Conservation (phyloP, 257 asterid species). For the Gentiana dahurica region DNA sequence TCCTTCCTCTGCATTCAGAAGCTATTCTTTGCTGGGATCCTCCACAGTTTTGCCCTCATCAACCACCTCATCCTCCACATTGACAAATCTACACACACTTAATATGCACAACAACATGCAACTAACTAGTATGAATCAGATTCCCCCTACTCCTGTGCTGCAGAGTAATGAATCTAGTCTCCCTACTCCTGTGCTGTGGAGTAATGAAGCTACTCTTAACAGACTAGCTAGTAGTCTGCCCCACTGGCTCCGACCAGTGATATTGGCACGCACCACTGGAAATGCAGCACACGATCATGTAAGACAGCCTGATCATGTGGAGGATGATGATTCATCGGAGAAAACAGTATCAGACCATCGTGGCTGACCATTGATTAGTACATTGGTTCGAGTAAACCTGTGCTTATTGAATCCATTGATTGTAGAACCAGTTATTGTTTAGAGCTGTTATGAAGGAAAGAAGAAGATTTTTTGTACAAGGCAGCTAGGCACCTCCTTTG, state of each 20-base stretch:
- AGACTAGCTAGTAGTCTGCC: slow-evolving; percentile 34
- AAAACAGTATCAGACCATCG: too few relatives aligned
- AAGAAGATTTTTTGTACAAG: slow-evolving; percentile 18
- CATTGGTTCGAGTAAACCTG: too few relatives aligned
- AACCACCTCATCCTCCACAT: slow-evolving; percentile 25
- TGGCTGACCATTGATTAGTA: too few relatives aligned
- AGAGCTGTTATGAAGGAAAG: slow-evolving; percentile 2
- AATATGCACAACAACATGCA: background rate
- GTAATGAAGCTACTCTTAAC: too few relatives aligned
- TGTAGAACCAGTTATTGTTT: slow-evolving; percentile 10
- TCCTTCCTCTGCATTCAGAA: slow-evolving; percentile 40
- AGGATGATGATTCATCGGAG: background rate
- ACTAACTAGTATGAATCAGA: too few relatives aligned
- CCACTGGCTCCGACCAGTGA: slow-evolving; percentile 96
- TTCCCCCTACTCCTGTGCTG: too few relatives aligned
- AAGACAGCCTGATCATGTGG: slow-evolving; percentile 31
- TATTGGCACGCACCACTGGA: slow-evolving; percentile 37
- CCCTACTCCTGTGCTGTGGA: too few relatives aligned
- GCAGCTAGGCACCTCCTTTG: too few relatives aligned
- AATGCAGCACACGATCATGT: slow-evolving; percentile 15
- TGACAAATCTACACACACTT: too few relatives aligned
- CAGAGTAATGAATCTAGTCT: too few relatives aligned
- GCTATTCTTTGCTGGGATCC: slow-evolving; percentile 37
- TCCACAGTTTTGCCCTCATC: slow-evolving; percentile 18
- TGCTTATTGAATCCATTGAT: background rate